Evolutionary conservation across 2,329 filamentous ascomycete genomes (phyloP).

Genomic region (Talaromyces sp.): DNA sequence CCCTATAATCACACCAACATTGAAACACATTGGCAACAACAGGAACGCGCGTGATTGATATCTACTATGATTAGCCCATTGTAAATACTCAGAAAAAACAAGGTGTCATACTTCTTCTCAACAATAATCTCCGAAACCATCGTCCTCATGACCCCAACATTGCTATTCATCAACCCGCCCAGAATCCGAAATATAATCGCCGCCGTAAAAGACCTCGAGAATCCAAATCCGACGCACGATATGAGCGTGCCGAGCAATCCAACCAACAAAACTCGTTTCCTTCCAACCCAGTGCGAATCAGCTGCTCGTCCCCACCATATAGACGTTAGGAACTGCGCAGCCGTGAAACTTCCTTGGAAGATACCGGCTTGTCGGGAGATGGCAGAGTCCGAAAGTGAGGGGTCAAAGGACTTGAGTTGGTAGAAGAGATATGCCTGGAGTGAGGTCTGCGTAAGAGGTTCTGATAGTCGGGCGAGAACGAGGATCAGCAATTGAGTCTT

Average conservation of each 20-base stretch:
- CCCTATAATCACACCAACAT: slow-evolving; percentile 60
- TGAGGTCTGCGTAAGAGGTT: slow-evolving; percentile 77
- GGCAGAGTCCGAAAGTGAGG: slow-evolving; percentile 54
- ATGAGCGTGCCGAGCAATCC: slow-evolving; percentile 68
- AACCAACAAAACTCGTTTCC: slow-evolving; percentile 75
- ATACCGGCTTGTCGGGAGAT: slow-evolving; percentile 76
- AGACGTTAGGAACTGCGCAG: slow-evolving; percentile 76
- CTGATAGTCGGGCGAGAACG: slow-evolving; percentile 73
- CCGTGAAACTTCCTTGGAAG: slow-evolving; percentile 74
- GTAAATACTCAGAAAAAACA: not conserved
- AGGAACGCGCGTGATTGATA: slow-evolving; percentile 55
- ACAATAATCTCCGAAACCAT: slow-evolving; percentile 70
- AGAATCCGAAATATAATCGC: slow-evolving; percentile 65
- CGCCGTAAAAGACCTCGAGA: slow-evolving; percentile 59
- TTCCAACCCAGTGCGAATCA: slow-evolving; percentile 62
- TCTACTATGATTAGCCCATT: slow-evolving; percentile 22
- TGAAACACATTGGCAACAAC: slow-evolving; percentile 66
- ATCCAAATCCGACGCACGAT: slow-evolving; percentile 66
- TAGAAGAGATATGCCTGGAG: slow-evolving; percentile 81
- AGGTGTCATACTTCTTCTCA: slow-evolving; percentile 59
- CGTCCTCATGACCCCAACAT: slow-evolving; percentile 70
- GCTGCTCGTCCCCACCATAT: slow-evolving; percentile 75
- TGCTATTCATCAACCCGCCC: slow-evolving; percentile 68
- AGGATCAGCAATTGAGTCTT: slow-evolving; percentile 76
- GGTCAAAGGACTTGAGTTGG: slow-evolving; percentile 76